Percentiles rank a stretch among this genome's conserved stretches.
These are phyloP conservation scores for Solanum pennellii DNA, from an alignment of 257 asterid species.

Conservation along the genomic window DNA sequence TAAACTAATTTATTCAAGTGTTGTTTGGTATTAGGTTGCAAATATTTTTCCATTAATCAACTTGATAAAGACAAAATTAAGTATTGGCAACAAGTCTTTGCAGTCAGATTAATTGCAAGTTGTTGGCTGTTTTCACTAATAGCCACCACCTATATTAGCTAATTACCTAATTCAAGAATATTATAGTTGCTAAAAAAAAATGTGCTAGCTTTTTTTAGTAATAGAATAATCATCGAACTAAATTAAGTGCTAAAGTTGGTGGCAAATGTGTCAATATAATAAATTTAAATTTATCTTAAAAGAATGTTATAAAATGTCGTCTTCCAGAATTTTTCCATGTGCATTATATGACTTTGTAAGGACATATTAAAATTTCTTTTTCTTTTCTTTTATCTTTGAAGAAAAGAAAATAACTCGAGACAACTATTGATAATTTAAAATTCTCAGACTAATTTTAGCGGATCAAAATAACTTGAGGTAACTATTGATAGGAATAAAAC, in stretches of 20 bases:
- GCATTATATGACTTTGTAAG: not conserved
- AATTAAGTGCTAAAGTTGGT: not conserved
- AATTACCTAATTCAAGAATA: not conserved
- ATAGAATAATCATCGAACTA: not conserved
- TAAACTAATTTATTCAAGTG: not conserved
- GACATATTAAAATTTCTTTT: not conserved
- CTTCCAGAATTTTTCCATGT: not conserved
- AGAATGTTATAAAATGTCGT: not conserved
- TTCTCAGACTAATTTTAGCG: too few species aligned
- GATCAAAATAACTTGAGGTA: too few species aligned
- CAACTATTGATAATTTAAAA: too few species aligned
- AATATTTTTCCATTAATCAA: not conserved
- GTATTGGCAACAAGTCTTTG: not conserved
- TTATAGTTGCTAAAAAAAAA: not conserved
- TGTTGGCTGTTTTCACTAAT: not conserved
- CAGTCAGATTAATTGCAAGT: not conserved
- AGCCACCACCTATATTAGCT: not conserved
- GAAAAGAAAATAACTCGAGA: not conserved
- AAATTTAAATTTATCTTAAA: not conserved
- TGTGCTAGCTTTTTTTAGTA: not conserved
- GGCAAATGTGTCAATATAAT: not conserved
- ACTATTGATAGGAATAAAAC: too few species aligned
- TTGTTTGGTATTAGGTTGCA: not conserved
- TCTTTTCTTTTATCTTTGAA: not conserved
- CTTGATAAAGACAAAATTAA: not conserved